These are phyloP conservation scores for Mycena venus DNA, from an alignment of 768 basidiomycete genomes.

Conservation along the genomic window DNA sequence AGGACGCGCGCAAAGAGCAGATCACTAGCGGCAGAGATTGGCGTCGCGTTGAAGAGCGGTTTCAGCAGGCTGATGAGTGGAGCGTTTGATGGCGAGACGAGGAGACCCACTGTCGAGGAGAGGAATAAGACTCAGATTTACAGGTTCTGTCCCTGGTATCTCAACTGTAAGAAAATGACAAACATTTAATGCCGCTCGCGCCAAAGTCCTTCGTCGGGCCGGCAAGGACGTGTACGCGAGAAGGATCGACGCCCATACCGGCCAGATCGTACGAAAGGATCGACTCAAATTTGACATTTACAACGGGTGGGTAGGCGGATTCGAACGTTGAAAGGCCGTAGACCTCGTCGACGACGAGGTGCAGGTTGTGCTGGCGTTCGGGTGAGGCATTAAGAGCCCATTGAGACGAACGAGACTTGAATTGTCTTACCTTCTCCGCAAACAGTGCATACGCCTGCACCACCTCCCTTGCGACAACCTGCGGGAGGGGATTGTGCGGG, in stretches of 20 bases:
- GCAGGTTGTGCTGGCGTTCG: constrained; percentile 38
- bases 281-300: constrained; percentile 34
- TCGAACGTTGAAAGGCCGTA: constrained; percentile 42
- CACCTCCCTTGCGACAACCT: constrained; percentile 35
- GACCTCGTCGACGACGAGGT: constrained; percentile 47
- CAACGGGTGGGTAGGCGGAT: constrained; percentile 33
- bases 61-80: constrained; percentile 33
- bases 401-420: no score
- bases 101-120: constrained; percentile 31
- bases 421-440: constrained; percentile 26
- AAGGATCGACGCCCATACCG: constrained; percentile 34
- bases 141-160: no score
- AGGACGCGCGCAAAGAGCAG: constrained; percentile 41
- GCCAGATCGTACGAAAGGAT: constrained; percentile 38
- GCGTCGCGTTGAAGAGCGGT: constrained; percentile 34
- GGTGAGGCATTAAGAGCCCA: no score
- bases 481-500: constrained; percentile 46
- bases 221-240: constrained; percentile 42
- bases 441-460: constrained; percentile 36
- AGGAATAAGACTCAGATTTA: no score
- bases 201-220: constrained; percentile 49
- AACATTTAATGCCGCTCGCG: constrained; percentile 40
- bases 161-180: background rate
- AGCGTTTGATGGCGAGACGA: constrained; percentile 33
- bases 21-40: constrained; percentile 38